Base-by-base conservation (phyloP, 768 basidiomycete species). In the Inosperma sp. region DNA sequence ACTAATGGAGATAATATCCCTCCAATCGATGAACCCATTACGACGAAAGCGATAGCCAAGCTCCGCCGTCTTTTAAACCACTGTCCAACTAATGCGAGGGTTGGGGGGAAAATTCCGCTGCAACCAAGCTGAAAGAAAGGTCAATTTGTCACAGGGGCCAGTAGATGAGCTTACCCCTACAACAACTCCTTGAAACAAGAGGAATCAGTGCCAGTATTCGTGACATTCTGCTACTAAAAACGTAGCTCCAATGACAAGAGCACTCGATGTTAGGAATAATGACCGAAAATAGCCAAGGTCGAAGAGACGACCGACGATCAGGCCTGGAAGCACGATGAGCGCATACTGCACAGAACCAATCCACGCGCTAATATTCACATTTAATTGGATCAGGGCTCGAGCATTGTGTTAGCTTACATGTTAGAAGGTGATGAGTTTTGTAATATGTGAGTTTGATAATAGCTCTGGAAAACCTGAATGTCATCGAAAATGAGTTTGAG, bases 331-430 rank as follows among this genome's bases (percentile, higher is more conserved):
- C 62, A 83, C 85, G 4, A 79, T 65, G 0, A 85, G 72, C 12
- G 83, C 71, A 58, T 83, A 83, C 83, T 87, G 56, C 19, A 83
- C 67, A 1, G 87, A 88, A 4, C 87, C 86, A 26, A 89, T 88
- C 86, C 86, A 89, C 31, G 86, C 79, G 37, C 86, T 87, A 52
- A 14, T 27, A 10, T 23, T 12, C 22, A 22, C n/a, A 40, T 3
- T 10, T 25, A 27, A 26, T 5, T 7, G 16, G 16, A 39, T 6
- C 37, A 27, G n/a, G 10, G 13, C 5, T 16, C 13, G 39, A 49
- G 27, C 21, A n/a, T 19, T 44, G 26, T 12, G 22, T 23, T 21
- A 22, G 64, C 76, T 52, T 60, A 84, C 84, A 87, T 87, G 13
- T 64, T 73, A 10, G 86, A 88, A 5, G 84, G 74, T 4, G 76